phyloP scores from a whole-genome alignment of 345 rosid species.

The Xanthoceras sorbifolium region DNA sequence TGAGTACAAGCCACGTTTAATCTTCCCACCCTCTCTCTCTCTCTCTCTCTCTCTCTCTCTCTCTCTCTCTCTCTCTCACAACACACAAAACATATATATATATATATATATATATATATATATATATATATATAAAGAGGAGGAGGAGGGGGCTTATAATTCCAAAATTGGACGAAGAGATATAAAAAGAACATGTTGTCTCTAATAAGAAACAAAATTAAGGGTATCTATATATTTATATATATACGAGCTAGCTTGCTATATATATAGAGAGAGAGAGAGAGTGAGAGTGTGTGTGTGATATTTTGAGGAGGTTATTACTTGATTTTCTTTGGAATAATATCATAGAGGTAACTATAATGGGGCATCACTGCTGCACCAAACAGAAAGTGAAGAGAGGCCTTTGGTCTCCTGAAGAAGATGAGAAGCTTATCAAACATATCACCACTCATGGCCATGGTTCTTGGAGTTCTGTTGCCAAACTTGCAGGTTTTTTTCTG shows the following conservation, averaged over 20 bases:
- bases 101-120: not conserved
- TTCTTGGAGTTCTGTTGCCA: constrained; percentile 69
- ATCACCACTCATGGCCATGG: constrained; percentile 52
- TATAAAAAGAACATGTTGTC: not conserved
- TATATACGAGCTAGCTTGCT: not conserved
- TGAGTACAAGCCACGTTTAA: constrained; percentile 30
- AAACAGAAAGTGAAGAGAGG: constrained; percentile 73
- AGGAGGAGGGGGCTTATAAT: not conserved
- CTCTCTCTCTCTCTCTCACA: constrained; percentile 5
- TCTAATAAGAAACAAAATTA: not conserved
- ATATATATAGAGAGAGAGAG: no score
- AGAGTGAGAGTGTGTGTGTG: no score
- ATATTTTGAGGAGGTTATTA: not conserved
- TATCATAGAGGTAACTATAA: constrained; percentile 10
- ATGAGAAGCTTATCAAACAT: constrained; percentile 49
- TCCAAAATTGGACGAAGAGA: not conserved
- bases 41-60: not conserved
- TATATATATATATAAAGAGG: constrained; percentile 8
- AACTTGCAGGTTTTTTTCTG: constrained; percentile 43
- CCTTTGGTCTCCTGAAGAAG: constrained; percentile 72
- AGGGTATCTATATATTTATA: not conserved
- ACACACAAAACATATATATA: no score
- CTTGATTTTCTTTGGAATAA: no score
- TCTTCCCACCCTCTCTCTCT: constrained; percentile 8
- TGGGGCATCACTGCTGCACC: constrained; percentile 66